Conservation (phyloP, 345 rosid genomes). For the Balakata baccata region DNA sequence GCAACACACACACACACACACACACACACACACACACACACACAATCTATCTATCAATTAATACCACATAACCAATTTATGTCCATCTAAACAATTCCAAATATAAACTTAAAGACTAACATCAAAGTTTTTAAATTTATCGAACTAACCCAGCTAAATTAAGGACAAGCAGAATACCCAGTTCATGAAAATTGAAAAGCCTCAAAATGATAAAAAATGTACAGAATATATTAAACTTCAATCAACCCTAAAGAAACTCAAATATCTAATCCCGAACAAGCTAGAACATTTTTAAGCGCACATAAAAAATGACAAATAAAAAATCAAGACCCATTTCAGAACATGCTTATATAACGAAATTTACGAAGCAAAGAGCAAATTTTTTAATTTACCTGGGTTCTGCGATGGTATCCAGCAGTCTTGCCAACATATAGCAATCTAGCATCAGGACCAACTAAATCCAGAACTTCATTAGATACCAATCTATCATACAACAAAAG, state of each 20-base stretch:
- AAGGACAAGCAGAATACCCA: background rate
- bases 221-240: background rate
- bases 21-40: no score
- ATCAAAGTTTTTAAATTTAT: background rate
- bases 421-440: conserved; percentile 92
- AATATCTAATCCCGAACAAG: background rate
- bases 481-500: conserved; percentile 85
- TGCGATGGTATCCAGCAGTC: conserved; percentile 96
- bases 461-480: conserved; percentile 88
- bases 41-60: no score
- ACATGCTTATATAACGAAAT: background rate
- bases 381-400: conserved; percentile 71
- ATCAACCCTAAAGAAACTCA: background rate
- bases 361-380: background rate
- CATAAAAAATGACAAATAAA: background rate
- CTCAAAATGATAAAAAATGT: background rate
- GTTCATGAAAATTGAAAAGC: background rate
- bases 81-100: background rate
- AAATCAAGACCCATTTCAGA: conserved; percentile 2
- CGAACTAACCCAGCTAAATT: background rate
- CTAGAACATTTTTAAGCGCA: background rate
- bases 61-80: background rate
- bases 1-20: no score
- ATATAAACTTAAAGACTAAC: background rate
- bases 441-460: conserved; percentile 71